Percentiles rank a stretch among this genome's conserved stretches.
These are phyloP conservation scores for Albophoma yamanashiensis DNA, from an alignment of 2,329 filamentous ascomycete species.

Conservation along the genomic window DNA sequence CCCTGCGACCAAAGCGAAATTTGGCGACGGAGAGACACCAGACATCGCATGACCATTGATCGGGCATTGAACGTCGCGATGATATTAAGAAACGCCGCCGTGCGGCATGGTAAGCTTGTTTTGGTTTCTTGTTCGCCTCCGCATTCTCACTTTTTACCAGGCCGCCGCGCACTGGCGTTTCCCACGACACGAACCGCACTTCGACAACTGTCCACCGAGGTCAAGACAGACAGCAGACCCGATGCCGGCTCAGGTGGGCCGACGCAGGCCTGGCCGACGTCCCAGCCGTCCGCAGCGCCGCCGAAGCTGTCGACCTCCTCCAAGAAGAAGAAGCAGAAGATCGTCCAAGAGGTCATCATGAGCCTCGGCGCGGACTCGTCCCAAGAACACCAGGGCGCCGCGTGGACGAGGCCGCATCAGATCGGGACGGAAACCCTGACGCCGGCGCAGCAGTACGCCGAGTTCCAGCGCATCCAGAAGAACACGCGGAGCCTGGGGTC, in stretches of 20 bases:
- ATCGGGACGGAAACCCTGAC: slow-evolving; percentile 22
- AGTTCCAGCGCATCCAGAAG: slow-evolving; percentile 26
- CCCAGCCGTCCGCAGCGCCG: slow-evolving; percentile 8
- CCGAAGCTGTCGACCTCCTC: slow-evolving; percentile 13
- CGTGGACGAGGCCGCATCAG: slow-evolving; percentile 22
- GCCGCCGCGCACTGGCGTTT: slow-evolving; percentile 40
- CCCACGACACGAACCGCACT: slow-evolving; percentile 24
- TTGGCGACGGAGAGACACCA: not conserved
- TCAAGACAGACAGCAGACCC: slow-evolving; percentile 6
- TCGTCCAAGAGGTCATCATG: slow-evolving; percentile 20
- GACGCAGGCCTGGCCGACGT: slow-evolving; percentile 11
- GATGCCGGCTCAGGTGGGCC: slow-evolving; percentile 1
- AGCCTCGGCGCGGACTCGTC: slow-evolving; percentile 23
- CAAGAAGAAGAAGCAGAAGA: slow-evolving; percentile 23
- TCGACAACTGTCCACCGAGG: slow-evolving; percentile 22
- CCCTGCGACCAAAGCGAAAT: slow-evolving; percentile 8
- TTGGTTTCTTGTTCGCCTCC: slow-evolving; percentile 3
- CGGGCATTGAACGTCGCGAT: slow-evolving; percentile 25
- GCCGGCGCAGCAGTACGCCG: slow-evolving; percentile 27
- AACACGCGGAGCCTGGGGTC: slow-evolving; percentile 39
- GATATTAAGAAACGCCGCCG: slow-evolving; percentile 43
- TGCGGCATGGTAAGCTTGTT: slow-evolving; percentile 41
- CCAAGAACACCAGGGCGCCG: slow-evolving; percentile 19
- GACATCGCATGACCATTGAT: slow-evolving; percentile 6
- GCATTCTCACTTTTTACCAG: slow-evolving; percentile 18